Conservation (phyloP, 495 filamentous ascomycete genomes). For the Extremus antarcticus region DNA sequence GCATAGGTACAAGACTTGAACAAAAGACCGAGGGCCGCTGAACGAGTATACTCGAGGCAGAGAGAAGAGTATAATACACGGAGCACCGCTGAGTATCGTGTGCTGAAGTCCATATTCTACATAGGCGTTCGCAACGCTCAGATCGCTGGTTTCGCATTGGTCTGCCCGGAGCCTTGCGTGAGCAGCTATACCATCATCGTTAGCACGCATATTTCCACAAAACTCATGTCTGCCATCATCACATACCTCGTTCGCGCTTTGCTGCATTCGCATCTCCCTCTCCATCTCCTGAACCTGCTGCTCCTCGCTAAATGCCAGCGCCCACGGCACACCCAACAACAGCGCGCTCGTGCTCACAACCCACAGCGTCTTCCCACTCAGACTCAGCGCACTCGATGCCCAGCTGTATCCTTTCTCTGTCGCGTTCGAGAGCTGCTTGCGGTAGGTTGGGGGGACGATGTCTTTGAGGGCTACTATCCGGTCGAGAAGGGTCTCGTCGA, state of each 20-base stretch:
- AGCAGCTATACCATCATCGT: slow-evolving; percentile 1
- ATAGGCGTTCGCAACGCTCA: not conserved
- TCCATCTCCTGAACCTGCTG: slow-evolving; percentile 94
- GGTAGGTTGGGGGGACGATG: slow-evolving; percentile 76
- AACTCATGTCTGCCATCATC: not conserved
- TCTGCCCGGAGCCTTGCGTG: not conserved
- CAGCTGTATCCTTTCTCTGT: slow-evolving; percentile 46
- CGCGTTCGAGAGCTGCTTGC: slow-evolving; percentile 53
- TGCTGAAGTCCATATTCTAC: not conserved
- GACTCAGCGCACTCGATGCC: slow-evolving; percentile 50
- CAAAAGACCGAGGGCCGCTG: not conserved
- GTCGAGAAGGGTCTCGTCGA: slow-evolving; percentile 58
- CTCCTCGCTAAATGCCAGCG: slow-evolving; percentile 85
- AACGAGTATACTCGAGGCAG: not conserved
- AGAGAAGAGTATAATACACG: not conserved
- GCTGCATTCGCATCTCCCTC: slow-evolving; percentile 86
- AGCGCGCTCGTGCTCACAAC: slow-evolving; percentile 76
- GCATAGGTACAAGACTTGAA: too few species aligned
- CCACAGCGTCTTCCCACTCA: slow-evolving; percentile 77
- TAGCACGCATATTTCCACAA: not conserved
- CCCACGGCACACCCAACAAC: slow-evolving; percentile 84
- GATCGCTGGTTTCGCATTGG: not conserved
- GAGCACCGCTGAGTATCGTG: not conserved
- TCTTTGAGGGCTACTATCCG: slow-evolving; percentile 79
- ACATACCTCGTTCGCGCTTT: slow-evolving; percentile 61